phyloP scores from a whole-genome alignment of 768 basidiomycete genomes.

The Psilocybe cyanescens region DNA sequence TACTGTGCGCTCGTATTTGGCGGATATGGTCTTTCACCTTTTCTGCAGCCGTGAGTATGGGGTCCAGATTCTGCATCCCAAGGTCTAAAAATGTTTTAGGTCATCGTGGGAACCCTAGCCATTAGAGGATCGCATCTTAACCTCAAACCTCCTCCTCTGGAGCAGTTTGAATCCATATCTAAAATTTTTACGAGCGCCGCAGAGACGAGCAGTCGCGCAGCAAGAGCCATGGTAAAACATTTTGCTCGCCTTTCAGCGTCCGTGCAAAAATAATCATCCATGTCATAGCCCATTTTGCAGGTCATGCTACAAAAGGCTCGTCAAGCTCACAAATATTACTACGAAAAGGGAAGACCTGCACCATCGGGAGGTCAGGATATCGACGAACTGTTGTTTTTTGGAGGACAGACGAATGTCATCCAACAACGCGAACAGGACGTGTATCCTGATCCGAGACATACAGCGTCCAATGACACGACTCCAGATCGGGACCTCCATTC shows the following conservation, averaged over 20 bases:
- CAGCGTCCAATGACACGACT: background rate
- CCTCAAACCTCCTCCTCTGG: conserved; percentile 48
- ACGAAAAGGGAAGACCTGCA: conserved; percentile 18
- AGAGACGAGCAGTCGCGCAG: conserved; percentile 51
- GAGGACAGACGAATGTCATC: conserved; percentile 34
- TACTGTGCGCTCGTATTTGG: conserved; percentile 56
- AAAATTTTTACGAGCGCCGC: conserved; percentile 47
- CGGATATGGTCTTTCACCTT: conserved; percentile 62
- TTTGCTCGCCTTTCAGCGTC: background rate
- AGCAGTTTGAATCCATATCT: conserved; percentile 50
- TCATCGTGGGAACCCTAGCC: conserved; percentile 59
- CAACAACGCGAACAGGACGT: conserved; percentile 3
- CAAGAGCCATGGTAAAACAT: conserved; percentile 45
- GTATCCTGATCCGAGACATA: background rate
- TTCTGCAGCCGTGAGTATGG: conserved; percentile 49
- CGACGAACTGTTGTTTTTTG: conserved; percentile 41
- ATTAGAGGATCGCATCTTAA: conserved; percentile 45
- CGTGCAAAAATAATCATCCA: background rate
- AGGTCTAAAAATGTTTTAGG: conserved; percentile 29
- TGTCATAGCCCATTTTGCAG: conserved; percentile 46
- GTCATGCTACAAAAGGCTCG: conserved; percentile 47
- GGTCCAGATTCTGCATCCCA: background rate
- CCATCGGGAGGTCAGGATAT: conserved; percentile 19
- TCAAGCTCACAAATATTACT: conserved; percentile 26
- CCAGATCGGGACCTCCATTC: background rate